phyloP scores from a whole-genome alignment of 345 rosid genomes.

The Salix purpurea region DNA sequence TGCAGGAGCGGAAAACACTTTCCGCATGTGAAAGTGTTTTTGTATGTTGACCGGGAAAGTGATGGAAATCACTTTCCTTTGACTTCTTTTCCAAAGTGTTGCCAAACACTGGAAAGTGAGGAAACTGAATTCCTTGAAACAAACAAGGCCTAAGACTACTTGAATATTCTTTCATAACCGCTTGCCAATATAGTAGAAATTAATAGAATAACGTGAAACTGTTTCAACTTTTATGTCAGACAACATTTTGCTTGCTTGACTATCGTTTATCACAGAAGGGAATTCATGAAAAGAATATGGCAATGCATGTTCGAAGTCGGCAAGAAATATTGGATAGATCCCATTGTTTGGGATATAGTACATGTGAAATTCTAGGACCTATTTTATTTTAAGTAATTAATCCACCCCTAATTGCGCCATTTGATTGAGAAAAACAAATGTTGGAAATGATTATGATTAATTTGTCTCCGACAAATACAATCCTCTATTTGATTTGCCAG shows the following conservation, averaged over 20 bases:
- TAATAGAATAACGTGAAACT: not conserved
- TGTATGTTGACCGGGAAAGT: too few relatives aligned
- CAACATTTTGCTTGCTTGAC: too few relatives aligned
- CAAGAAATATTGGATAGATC: not conserved
- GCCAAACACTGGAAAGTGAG: too few relatives aligned
- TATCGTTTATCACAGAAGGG: too few relatives aligned
- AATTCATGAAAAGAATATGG: too few relatives aligned
- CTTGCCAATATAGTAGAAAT: not conserved
- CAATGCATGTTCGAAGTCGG: not conserved
- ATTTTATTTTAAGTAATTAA: too few relatives aligned
- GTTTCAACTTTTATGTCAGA: not conserved
- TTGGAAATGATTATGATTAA: not conserved
- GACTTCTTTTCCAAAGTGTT: too few relatives aligned
- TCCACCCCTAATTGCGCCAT: not conserved
- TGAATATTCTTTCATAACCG: not conserved
- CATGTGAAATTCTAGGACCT: not conserved
- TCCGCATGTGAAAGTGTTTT: too few relatives aligned
- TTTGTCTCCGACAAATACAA: slow-evolving; percentile 12
- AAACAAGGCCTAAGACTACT: too few relatives aligned
- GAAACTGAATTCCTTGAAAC: too few relatives aligned
- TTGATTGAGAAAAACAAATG: not conserved
- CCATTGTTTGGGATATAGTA: not conserved
- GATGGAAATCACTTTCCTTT: too few relatives aligned
- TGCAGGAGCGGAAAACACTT: too few relatives aligned
- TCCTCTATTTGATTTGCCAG: not conserved